Percentiles rank a stretch among this genome's conserved stretches.
These are phyloP conservation scores for Apiospora sp. DNA, from an alignment of 2,329 filamentous ascomycete genomes.

Conservation along the genomic window DNA sequence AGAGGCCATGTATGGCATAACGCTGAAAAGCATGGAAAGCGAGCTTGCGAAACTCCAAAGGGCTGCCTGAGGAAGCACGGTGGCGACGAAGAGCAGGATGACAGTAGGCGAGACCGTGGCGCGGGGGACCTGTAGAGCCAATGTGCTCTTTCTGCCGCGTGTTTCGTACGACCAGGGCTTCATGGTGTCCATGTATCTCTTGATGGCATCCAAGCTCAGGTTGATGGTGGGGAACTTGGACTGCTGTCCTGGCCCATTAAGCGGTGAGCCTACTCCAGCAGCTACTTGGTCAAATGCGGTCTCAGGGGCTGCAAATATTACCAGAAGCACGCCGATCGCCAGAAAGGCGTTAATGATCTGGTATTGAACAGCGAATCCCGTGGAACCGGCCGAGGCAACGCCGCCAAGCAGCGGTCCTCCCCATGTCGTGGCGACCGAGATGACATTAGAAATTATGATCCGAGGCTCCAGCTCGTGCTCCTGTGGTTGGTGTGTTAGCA, in stretches of 20 bases:
- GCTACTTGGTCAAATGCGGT: conserved; percentile 57
- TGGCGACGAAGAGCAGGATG: conserved; percentile 52
- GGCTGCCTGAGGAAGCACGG: conserved; percentile 53
- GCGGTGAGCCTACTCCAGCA: conserved; percentile 30
- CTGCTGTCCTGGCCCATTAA: conserved; percentile 32
- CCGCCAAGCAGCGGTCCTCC: conserved; percentile 63
- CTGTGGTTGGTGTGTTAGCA: conserved; percentile 44
- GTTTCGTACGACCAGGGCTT: conserved; percentile 49
- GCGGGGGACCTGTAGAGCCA: conserved; percentile 55
- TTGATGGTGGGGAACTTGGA: conserved; percentile 34
- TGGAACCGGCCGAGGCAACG: conserved; percentile 49
- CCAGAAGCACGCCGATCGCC: conserved; percentile 53
- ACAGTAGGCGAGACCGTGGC: conserved; percentile 60
- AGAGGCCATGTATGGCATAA: conserved; percentile 52
- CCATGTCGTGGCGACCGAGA: conserved; percentile 58
- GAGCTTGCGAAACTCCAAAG: conserved; percentile 57
- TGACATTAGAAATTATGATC: conserved; percentile 53
- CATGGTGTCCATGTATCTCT: conserved; percentile 50
- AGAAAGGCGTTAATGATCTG: conserved; percentile 59
- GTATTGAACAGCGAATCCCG: conserved; percentile 57
- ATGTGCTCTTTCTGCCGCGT: conserved; percentile 35
- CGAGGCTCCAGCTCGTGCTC: conserved; percentile 60
- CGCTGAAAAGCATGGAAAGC: conserved; percentile 56
- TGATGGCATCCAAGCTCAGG: conserved; percentile 43
- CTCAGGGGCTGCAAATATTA: conserved; percentile 60